A percentile compares a stretch with the other conserved stretches of the same genome.
phyloP scores from a whole-genome alignment of 202 grass and related monocot species.

The Tripidium arundinaceum region DNA sequence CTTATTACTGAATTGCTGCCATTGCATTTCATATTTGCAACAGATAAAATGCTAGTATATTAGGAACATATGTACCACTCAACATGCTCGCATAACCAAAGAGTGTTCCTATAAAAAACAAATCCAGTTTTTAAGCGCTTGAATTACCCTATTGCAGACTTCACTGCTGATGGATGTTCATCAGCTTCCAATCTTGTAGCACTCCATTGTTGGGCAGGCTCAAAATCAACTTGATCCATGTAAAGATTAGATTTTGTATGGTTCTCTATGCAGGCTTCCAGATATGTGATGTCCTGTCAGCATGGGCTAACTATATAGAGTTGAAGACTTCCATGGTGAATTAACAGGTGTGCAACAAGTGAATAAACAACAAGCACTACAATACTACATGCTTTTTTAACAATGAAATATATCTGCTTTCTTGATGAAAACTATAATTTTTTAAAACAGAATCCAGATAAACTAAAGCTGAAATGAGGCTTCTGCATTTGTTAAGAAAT shows the following conservation, averaged over 20 bases:
- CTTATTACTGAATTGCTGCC: background rate
- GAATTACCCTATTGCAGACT: conserved; percentile 61
- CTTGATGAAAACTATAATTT: conserved; percentile 14
- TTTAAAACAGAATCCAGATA: background rate
- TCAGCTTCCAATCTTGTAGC: conserved; percentile 86
- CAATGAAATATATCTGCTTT: background rate
- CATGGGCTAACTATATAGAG: conserved; percentile 36
- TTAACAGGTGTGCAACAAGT: conserved; percentile 10
- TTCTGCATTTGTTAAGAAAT: conserved; percentile 13
- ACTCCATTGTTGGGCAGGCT: conserved; percentile 83
- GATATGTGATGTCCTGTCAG: conserved; percentile 82
- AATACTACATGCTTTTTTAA: background rate
- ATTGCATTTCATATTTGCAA: background rate
- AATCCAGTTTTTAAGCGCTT: conserved; percentile 8
- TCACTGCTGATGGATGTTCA: conserved; percentile 56
- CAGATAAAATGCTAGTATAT: background rate
- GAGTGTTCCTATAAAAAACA: background rate
- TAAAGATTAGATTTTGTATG: conserved; percentile 98
- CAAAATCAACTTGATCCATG: conserved; percentile 99
- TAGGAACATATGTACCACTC: background rate
- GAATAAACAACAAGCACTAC: conserved; percentile 3
- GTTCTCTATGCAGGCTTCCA: conserved; percentile 99
- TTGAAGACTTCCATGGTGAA: conserved; percentile 34
- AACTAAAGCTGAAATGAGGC: background rate
- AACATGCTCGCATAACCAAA: conserved; percentile 16